phyloP scores from a whole-genome alignment of 345 rosid species.

The Erucastrum elatum region DNA sequence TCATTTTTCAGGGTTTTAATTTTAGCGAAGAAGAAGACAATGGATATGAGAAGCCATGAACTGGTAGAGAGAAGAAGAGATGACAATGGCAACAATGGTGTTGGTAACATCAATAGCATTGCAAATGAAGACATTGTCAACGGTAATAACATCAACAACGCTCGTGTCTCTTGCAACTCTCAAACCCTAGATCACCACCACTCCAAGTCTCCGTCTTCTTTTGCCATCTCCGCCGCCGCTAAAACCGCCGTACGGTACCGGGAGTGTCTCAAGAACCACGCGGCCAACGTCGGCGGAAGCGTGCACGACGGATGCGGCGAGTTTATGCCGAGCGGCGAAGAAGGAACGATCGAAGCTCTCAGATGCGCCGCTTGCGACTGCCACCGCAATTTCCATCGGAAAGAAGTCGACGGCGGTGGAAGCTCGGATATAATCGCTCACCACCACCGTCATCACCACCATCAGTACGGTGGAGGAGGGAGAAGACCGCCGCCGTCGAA shows the following conservation, averaged over 20 bases:
- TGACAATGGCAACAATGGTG: slow-evolving; percentile 42
- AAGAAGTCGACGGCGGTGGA: slow-evolving; percentile 52
- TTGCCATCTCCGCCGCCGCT: slow-evolving; percentile 17
- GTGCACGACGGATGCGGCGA: slow-evolving; percentile 95
- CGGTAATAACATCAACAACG: slow-evolving; percentile 41
- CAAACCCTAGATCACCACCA: slow-evolving; percentile 76
- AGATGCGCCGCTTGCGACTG: slow-evolving; percentile 94
- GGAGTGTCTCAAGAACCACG: slow-evolving; percentile 91
- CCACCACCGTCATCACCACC: slow-evolving; percentile 13
- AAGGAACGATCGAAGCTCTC: slow-evolving; percentile 79
- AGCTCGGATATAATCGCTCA: slow-evolving; percentile 16
- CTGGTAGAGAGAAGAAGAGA: slow-evolving; percentile 51
- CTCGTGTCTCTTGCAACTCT: slow-evolving; percentile 33
- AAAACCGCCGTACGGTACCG: slow-evolving; percentile 50
- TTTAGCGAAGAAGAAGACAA: not conserved
- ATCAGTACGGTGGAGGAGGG: slow-evolving; percentile 21
- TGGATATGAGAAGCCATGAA: slow-evolving; percentile 43
- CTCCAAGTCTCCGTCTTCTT: slow-evolving; percentile 40
- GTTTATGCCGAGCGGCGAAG: slow-evolving; percentile 97
- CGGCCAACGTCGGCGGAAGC: slow-evolving; percentile 85
- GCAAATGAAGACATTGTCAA: slow-evolving; percentile 31
- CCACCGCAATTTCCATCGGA: slow-evolving; percentile 94
- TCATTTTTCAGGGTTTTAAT: slow-evolving; percentile 7
- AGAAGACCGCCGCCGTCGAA: slow-evolving; percentile 35
- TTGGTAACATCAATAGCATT: not conserved